Base-by-base conservation (phyloP, 176 grass and related monocot genomes). In the Zoysia pacifica region DNA sequence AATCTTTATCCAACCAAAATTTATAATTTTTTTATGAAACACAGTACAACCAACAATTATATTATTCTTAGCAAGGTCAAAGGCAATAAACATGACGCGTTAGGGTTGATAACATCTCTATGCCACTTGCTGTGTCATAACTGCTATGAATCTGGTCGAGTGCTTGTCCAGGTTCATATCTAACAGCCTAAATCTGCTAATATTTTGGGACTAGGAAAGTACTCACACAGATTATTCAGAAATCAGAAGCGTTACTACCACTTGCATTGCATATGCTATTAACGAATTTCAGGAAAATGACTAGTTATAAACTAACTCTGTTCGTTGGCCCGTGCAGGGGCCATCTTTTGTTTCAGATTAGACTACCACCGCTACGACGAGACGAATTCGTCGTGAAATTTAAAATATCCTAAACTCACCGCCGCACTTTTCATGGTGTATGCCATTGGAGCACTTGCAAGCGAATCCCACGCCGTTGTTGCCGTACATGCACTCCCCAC, bases 371-470 rank as follows among this genome's bases (percentile, higher is more conserved):
- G 39, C 0, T 44, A 1, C 10, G 12, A 50, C 48, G 48, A 50
- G 48, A 11, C 48, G 48, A 50, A 50, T 7, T 20, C 9, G n/a
- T 0, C 36, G 16, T 16, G 15, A 4, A 1, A 14, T 75, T 67
- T 67, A 47, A 4, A 62, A 40, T 69, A 54, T 9, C 2, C 37
- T 35, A 3, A 74, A 88, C 80, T 88, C 81, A 74, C 69, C 75
- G 16, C 0, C 5, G 69, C 86, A 88, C 51, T 51, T 55, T 1
- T 42, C 52, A n/a, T 0, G 45, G 10, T 1, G 5, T n/a, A 53
- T 12, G 9, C 2, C 20, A 48, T 18, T 81, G 62, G 69, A 10
- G 81, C 76, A 88, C 1, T 18, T 15, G 69, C 86, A 87, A 51
- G 10, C 5, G 46, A 83, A 83, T 0, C n/a, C 11, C 0, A 49